Conservation (phyloP, 169 alveolate species). For the Cryptosporidium xiaoi region DNA sequence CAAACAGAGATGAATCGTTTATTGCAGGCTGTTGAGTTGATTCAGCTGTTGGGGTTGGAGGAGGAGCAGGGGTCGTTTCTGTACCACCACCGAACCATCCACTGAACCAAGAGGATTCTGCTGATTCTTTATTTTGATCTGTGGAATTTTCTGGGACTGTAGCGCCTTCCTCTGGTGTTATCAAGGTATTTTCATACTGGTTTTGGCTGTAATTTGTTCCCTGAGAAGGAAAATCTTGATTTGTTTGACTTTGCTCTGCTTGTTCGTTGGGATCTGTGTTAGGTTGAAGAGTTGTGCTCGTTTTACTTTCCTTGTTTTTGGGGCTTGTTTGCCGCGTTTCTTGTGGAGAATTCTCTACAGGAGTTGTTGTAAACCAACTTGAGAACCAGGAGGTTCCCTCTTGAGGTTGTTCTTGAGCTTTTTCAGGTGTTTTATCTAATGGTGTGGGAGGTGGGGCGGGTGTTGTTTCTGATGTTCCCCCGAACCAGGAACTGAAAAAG, state of each 20-base stretch:
- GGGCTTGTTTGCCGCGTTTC: not conserved
- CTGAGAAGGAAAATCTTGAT: not conserved
- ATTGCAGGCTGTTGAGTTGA: not conserved
- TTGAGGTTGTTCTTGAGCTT: not conserved
- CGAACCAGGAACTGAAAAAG: constrained; percentile 48
- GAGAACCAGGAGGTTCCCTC: constrained; percentile 57
- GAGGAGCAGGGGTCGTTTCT: constrained; percentile 66
- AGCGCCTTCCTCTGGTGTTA: not conserved
- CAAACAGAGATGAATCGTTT: constrained; percentile 41
- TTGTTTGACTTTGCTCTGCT: not conserved
- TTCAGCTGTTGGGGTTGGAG: constrained; percentile 21
- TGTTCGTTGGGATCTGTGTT: not conserved
- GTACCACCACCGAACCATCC: constrained; percentile 52
- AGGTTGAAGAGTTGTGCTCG: not conserved
- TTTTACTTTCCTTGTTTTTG: not conserved
- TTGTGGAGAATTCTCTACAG: constrained; percentile 7
- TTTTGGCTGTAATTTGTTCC: not conserved
- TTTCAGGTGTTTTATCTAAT: constrained; percentile 5
- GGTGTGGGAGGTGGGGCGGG: constrained; percentile 56
- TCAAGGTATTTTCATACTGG: not conserved
- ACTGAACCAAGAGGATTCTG: constrained; percentile 61
- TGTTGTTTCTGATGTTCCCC: constrained; percentile 27
- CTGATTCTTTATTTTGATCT: constrained; percentile 1
- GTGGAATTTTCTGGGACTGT: not conserved
- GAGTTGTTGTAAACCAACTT: constrained; percentile 64